Percentiles rank a stretch among this genome's conserved stretches.
phyloP scores from a whole-genome alignment of 179 eudicot species.

The Beta lomatogona region DNA sequence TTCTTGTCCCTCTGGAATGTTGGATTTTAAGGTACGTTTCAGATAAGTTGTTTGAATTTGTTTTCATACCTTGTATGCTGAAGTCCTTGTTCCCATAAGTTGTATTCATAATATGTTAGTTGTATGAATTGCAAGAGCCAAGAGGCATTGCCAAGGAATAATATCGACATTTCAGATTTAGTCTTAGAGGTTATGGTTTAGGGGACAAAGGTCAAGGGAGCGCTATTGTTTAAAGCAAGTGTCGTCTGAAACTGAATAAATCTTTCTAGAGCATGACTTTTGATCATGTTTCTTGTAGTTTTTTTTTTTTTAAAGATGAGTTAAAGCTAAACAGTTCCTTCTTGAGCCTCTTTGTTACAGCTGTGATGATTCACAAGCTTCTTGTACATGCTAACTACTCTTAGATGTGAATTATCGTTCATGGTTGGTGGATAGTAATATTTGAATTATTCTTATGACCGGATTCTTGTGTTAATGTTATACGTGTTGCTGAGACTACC shows the following conservation, averaged over 20 bases:
- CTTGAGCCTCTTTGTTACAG: not conserved
- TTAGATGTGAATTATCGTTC: not conserved
- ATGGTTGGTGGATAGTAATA: not conserved
- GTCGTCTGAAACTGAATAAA: not conserved
- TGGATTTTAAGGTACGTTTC: not conserved
- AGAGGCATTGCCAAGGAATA: too few relatives aligned
- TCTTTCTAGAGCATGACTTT: not conserved
- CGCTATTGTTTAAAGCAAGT: conserved; percentile 2
- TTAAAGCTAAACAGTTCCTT: not conserved
- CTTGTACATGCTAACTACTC: not conserved
- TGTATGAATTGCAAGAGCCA: not conserved
- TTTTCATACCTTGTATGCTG: not conserved
- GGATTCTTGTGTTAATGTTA: not conserved
- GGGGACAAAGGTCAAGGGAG: not conserved
- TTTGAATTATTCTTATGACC: not conserved
- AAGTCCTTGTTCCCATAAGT: not conserved
- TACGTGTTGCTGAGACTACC: not conserved
- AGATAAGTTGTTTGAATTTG: not conserved
- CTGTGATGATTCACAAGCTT: not conserved
- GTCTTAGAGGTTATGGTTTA: not conserved
- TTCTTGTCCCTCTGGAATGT: not conserved
- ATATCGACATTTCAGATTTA: not conserved
- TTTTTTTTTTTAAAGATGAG: not conserved
- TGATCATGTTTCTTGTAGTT: not conserved
- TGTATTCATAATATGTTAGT: not conserved